Conservation (phyloP, 805 yeast species). For the Alloascoidea africana region DNA sequence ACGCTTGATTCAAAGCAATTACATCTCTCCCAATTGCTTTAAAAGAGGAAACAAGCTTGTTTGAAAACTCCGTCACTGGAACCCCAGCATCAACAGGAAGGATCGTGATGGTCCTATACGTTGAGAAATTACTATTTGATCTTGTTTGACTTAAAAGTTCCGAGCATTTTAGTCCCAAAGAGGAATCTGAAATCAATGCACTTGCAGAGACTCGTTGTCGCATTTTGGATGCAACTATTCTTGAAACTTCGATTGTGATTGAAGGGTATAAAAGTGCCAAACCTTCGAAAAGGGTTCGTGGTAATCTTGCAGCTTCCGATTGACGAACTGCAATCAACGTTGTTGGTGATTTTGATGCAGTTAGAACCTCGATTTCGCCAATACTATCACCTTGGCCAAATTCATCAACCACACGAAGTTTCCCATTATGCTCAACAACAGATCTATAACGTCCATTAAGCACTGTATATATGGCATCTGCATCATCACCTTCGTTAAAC, state of each 20-base stretch:
- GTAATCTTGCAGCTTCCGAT: constrained; percentile 86
- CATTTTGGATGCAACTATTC: constrained; percentile 60
- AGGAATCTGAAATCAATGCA: neutral
- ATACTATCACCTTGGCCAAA: constrained; percentile 89
- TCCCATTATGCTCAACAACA: constrained; percentile 15
- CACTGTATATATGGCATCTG: constrained; percentile 84
- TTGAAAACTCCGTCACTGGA: constrained; percentile 82
- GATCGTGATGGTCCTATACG: constrained; percentile 76
- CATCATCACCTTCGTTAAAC: constrained; percentile 70
- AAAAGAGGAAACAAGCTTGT: constrained; percentile 53
- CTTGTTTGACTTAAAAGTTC: neutral
- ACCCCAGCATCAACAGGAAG: constrained; percentile 67
- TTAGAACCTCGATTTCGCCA: constrained; percentile 90
- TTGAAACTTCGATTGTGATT: constrained; percentile 77
- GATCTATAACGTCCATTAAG: constrained; percentile 80
- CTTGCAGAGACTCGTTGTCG: too few relatives aligned
- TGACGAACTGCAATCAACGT: constrained; percentile 82
- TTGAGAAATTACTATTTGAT: constrained; percentile 12
- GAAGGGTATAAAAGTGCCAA: constrained; percentile 77
- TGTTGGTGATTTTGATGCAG: constrained; percentile 53
- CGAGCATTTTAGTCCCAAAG: neutral
- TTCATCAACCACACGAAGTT: constrained; percentile 39
- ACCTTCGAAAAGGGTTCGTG: constrained; percentile 76
- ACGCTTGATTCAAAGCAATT: constrained; percentile 70
- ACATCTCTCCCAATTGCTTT: constrained; percentile 59